Conservation (phyloP, 1,139 yeast species). For the Kodamaea anthophila region DNA sequence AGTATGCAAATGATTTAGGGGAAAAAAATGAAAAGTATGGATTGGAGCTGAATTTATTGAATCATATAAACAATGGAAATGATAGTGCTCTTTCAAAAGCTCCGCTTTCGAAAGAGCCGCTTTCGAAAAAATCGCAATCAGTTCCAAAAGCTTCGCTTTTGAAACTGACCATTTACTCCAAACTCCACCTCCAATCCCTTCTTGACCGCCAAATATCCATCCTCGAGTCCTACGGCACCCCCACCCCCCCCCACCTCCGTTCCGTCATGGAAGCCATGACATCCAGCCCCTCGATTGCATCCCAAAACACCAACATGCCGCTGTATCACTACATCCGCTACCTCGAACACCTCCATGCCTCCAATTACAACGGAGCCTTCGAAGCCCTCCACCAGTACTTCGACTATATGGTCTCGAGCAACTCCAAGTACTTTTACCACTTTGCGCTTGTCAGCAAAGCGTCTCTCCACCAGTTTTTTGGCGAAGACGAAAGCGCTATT, state of each 20-base stretch:
- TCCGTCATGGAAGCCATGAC: conserved; percentile 43
- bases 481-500: conserved; percentile 68
- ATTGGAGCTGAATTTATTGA: too few relatives aligned
- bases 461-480: conserved; percentile 69
- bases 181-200: conserved; percentile 43
- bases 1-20: not conserved
- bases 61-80: too few relatives aligned
- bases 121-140: too few relatives aligned
- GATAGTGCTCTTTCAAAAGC: not conserved
- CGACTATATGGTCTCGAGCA: conserved; percentile 76
- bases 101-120: not conserved
- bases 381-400: conserved; percentile 73
- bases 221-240: conserved; percentile 49
- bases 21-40: not conserved
- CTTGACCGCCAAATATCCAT: conserved; percentile 53
- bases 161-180: too few relatives aligned
- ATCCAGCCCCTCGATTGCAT: conserved; percentile 34
- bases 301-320: conserved; percentile 49
- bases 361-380: conserved; percentile 70
- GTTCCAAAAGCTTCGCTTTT: too few relatives aligned
- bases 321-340: conserved; percentile 61
- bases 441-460: conserved; percentile 79
- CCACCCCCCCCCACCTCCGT: conserved; percentile 43
- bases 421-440: conserved; percentile 64
- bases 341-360: conserved; percentile 52